Evolutionary conservation across 306 rosid genomes (phyloP).

Genomic region (Corylus avellana): DNA sequence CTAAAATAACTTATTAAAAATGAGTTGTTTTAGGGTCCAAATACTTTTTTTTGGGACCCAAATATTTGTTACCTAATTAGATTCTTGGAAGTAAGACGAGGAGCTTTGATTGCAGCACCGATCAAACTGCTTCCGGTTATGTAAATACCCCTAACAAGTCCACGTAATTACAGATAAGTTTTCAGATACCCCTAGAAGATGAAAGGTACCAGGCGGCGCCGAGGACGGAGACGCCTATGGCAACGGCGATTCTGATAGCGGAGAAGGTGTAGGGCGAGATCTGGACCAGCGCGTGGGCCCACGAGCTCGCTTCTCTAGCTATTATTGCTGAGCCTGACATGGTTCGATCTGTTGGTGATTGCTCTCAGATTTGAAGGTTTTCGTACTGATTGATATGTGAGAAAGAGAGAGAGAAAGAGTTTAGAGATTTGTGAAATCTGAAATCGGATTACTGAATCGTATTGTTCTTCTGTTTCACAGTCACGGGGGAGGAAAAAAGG

Average conservation of each 20-base stretch:
- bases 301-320: constrained; percentile 38
- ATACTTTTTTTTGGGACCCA: too few species aligned
- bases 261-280: constrained; percentile 63
- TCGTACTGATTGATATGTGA: too few species aligned
- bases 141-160: constrained; percentile 78
- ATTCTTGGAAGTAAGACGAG: constrained; percentile 95
- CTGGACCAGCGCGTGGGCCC: constrained; percentile 56
- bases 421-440: too few species aligned
- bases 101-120: constrained; percentile 98
- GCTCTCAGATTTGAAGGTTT: background rate
- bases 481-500: too few species aligned
- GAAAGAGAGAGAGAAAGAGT: too few species aligned
- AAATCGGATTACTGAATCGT: too few species aligned
- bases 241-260: constrained; percentile 55
- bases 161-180: background rate
- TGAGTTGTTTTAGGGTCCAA: too few species aligned
- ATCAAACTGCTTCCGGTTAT: constrained; percentile 98
- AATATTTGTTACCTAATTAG: constrained; percentile 75
- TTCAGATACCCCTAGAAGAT: background rate
- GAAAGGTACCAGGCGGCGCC: constrained; percentile 60
- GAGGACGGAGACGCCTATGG: constrained; percentile 65
- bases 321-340: constrained; percentile 27
- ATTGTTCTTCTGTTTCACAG: too few species aligned
- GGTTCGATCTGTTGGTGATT: background rate
- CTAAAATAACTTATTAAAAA: too few species aligned